phyloP scores from a whole-genome alignment of 352 stramenopile species.

The Phytophthora cactorum region DNA sequence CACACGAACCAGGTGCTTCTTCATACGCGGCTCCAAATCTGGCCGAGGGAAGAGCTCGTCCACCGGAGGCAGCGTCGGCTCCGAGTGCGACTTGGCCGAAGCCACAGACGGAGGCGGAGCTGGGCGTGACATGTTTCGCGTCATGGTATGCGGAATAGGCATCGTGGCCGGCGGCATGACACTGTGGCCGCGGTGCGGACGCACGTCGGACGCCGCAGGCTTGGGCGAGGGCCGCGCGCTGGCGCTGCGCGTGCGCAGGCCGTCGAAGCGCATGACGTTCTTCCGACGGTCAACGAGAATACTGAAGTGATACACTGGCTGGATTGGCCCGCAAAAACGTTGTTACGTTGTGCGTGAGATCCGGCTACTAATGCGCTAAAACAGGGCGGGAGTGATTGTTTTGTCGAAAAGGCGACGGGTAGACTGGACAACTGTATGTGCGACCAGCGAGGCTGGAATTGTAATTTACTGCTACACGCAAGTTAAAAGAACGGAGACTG shows the following conservation, averaged over 20 bases:
- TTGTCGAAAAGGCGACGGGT: constrained; percentile 14
- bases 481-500: constrained; percentile 17
- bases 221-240: constrained; percentile 22
- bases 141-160: constrained; percentile 31
- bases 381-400: constrained; percentile 23
- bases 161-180: constrained; percentile 25
- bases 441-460: constrained; percentile 21
- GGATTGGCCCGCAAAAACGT: constrained; percentile 1
- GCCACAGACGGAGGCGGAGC: constrained; percentile 20
- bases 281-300: constrained; percentile 6
- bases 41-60: constrained; percentile 65
- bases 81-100: constrained; percentile 15
- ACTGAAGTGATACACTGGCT: constrained; percentile 23
- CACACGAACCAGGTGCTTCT: constrained; percentile 78
- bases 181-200: constrained; percentile 24
- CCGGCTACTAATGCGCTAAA: constrained; percentile 8
- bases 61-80: constrained; percentile 20
- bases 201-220: constrained; percentile 14
- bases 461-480: constrained; percentile 3
- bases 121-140: constrained; percentile 25
- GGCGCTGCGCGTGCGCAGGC: constrained; percentile 30
- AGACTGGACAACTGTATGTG: constrained; percentile 19
- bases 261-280: constrained; percentile 36
- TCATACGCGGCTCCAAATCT: constrained; percentile 74
- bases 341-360: constrained; percentile 21